Evolutionary conservation across 768 basidiomycete species (phyloP), one percentile per base, ranked within the genome.

Genomic region (Filobasidium floriforme): DNA sequence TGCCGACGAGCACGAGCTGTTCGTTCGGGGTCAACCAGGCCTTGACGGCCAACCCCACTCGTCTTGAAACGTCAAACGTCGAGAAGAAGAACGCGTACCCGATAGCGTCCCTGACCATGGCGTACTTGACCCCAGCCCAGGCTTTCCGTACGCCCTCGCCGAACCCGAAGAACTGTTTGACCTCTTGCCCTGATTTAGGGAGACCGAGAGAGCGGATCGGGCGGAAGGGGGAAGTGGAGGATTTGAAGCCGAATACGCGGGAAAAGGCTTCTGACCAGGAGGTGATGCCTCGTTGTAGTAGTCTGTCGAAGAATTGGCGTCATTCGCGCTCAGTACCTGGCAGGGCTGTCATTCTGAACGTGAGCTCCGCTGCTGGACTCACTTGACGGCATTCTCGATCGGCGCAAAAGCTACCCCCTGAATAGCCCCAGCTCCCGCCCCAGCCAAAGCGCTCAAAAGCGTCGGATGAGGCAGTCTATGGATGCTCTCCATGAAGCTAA

Each of bases 71-170:
- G 61, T 77, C 76, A 57, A 77, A 77, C 0, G 76, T 71, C 22
- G 76, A 74, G 63, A 77, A 77, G 69, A 77, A 77, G 51, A 71
- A 64, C 44, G 71, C 70, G 61, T 76, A 77, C 61, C 72, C 73
- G 5, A 76, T 29, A 68, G 73, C 73, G 66, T 77, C 76, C 14
- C 76, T 61, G 1, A 70, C 70, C 2, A 77, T 71, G 2, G 70
- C 69, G 74, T 73, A 77, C 41, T 73, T 22, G 66, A 75, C 76
- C 15, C 76, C 76, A 24, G 69, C 70, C 76, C 76, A 77, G 4
- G 67, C 67, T 54, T 62, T 41, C 19, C 24, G 49, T 41, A 62
- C 54, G 29, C 66, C 66, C 28, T 63, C 41, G 15, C 61, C 60
- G n/a, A 67, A 44, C 19, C 66, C 66, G n/a, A 67, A 60, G 28